Percentiles rank a stretch among this genome's conserved stretches.
Conservation (phyloP, 345 rosid species). For the Melaleuca quinquenervia region DNA sequence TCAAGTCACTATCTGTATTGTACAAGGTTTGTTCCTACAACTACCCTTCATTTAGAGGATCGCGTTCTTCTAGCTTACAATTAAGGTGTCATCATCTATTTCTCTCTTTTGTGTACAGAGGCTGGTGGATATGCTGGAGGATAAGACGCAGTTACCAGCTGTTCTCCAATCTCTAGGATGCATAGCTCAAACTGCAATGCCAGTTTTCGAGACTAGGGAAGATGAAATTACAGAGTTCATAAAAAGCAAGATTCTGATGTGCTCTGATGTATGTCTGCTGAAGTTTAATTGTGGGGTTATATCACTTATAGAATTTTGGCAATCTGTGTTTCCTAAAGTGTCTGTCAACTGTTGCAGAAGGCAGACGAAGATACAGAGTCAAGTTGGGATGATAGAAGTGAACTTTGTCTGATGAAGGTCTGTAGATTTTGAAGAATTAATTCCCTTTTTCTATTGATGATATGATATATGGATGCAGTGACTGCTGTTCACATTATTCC, state of each 20-base stretch:
- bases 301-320: neutral
- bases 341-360: constrained; percentile 44
- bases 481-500: neutral
- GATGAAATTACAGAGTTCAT: constrained; percentile 72
- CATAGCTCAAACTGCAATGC: constrained; percentile 93
- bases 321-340: constrained; percentile 2
- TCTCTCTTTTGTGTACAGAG: constrained; percentile 43
- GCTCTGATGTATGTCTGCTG: constrained; percentile 41
- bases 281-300: constrained; percentile 8
- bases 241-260: constrained; percentile 54
- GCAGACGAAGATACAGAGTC: constrained; percentile 28
- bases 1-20: constrained; percentile 87
- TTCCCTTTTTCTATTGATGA: neutral
- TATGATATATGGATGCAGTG: neutral
- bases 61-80: neutral
- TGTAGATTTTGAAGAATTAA: constrained; percentile 8
- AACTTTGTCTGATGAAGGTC: constrained; percentile 85
- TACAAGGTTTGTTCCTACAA: constrained; percentile 55
- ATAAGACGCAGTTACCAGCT: constrained; percentile 81
- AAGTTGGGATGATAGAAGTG: constrained; percentile 77
- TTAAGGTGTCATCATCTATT: neutral
- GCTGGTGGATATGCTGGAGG: constrained; percentile 91
- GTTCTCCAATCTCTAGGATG: constrained; percentile 94
- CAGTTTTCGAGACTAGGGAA: constrained; percentile 96
- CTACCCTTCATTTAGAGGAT: neutral